phyloP scores from a whole-genome alignment of 495 filamentous ascomycete species.

The Neurospora sp. region DNA sequence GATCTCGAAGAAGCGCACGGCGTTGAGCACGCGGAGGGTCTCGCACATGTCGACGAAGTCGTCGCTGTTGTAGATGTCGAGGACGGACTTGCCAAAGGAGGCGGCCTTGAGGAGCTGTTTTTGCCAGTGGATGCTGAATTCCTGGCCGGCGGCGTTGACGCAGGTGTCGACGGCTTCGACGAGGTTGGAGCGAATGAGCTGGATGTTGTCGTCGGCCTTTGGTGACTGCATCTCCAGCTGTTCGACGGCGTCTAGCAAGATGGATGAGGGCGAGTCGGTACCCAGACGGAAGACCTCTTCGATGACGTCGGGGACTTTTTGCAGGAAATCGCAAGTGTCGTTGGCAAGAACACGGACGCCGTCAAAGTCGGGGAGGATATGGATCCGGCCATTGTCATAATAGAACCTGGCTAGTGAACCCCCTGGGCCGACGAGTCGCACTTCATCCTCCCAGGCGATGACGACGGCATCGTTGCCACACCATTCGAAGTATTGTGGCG shows the following conservation, averaged over 20 bases:
- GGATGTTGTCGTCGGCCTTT: constrained; percentile 95
- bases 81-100: constrained; percentile 91
- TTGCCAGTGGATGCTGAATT: constrained; percentile 84
- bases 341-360: constrained; percentile 81
- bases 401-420: constrained; percentile 73
- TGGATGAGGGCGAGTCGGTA: constrained; percentile 69
- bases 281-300: constrained; percentile 84
- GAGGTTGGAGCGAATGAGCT: constrained; percentile 75
- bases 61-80: constrained; percentile 93
- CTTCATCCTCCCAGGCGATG: constrained; percentile 94
- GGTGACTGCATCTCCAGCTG: constrained; percentile 89
- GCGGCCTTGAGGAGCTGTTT: constrained; percentile 91
- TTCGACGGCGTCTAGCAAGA: constrained; percentile 84
- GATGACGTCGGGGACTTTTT: constrained; percentile 81
- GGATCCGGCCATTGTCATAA: constrained; percentile 75
- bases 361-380: constrained; percentile 84
- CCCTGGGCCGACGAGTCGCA: constrained; percentile 85
- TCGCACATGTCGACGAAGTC: constrained; percentile 99
- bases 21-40: constrained; percentile 82
- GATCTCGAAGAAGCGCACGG: constrained; percentile 80
- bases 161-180: constrained; percentile 89
- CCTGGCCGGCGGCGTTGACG: constrained; percentile 81
- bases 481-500: constrained; percentile 85
- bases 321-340: constrained; percentile 88
- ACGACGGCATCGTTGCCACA: constrained; percentile 93